Base-by-base conservation (phyloP, 192 early-diverging fungal genomes). In the Entomortierella parvispora region DNA sequence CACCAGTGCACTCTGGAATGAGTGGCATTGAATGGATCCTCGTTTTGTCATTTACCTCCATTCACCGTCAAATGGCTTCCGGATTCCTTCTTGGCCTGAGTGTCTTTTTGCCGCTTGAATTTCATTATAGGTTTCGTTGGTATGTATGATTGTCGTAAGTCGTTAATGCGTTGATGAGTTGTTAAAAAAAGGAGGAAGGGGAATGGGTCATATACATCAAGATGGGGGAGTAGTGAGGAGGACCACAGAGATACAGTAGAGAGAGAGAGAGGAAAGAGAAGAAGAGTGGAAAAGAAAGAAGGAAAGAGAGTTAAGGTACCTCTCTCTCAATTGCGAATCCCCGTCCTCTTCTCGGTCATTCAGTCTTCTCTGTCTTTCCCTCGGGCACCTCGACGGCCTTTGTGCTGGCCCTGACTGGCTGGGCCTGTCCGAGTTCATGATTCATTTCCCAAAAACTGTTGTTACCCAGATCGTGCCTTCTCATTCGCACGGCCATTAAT, bases 81-180 rank as follows among this genome's bases (percentile, higher is more conserved):
- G 15, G 65, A 62, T 67, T 76, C 71, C 53, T 67, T 62, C 14
- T 40, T 49, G 23, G 43, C 6, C 65, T 57, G 71, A 26, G n/a
- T 33, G 31, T 66, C 58, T 25, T 62, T 67, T 51, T 61, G 65
- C 23, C 65, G 37, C 52, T 53, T 77, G 60, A 77, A 57, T 42
- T 68, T 77, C 60, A 68, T 68, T 34, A n/a, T 37, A 32, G 22
- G 15, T 45, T 22, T 55, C 20, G 32, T 10, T 33, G n/a, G 26
- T 29, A 42, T 31, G 58, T 18, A 25, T 57, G 26, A 12, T n/a
- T 55, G 11, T 55, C 2, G 20, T 55, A 28, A 7, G n/a, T 50
- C n/a, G 34, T 18, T 44, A 31, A 0, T 12, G 47, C 18, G 14
- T 31, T 34, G 18, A 45, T 22, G 22, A 40, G 59, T 12, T 32